Evolutionary conservation across 2,329 filamentous ascomycete species (phyloP), one percentile per base, ranked within the genome.

Genomic region (Aspergillus tanneri): DNA sequence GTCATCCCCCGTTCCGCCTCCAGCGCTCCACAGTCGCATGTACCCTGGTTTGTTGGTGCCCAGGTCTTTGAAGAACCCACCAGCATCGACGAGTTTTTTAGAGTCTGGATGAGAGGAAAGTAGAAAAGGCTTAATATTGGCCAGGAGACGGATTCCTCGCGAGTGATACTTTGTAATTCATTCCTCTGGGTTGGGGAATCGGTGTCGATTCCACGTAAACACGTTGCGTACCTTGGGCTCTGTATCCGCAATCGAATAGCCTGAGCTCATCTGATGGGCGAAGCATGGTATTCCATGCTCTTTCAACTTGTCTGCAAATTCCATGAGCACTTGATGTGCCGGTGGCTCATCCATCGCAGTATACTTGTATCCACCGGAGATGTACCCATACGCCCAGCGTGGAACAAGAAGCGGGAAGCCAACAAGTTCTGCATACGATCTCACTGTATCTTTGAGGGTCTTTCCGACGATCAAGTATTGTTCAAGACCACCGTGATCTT

Each of bases 61-160:
- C 0, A 78, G 75, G 53, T 89, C 81, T 0, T 69, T 80, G 70
- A 90, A 88, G 36, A 90, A 76, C 0, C 80, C 85, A 1, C 79
- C 78, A 0, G 73, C 72, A 1, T 75, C 72, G n/a, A 76, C 77
- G 0, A 89, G 72, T 52, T 78, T 80, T 24, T 79, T 55, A 56
- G 88, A 88, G 40, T 82, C 82, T 0, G 85, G 86, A 53, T 89
- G 86, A 22, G 72, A 86, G 1, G 71, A 77, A 2, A 89, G 72
- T 0, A 89, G 74, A 60, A 88, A 89, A 0, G 86, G 86, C 67
- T 89, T 89, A 54, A 89, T 80, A 54, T 89, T 89, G 16, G 84
- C 82, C 28, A 89, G 76, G 7, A 88, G 70, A 0, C 85, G 76
- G 53, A 90, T 85, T 0, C 85, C 86, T 14, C 79, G 76, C 30